A percentile compares a stretch with the other conserved stretches of the same genome.
Evolutionary conservation across 768 basidiomycete genomes (phyloP).

Genomic region (Symmetrospora coprosmae): DNA sequence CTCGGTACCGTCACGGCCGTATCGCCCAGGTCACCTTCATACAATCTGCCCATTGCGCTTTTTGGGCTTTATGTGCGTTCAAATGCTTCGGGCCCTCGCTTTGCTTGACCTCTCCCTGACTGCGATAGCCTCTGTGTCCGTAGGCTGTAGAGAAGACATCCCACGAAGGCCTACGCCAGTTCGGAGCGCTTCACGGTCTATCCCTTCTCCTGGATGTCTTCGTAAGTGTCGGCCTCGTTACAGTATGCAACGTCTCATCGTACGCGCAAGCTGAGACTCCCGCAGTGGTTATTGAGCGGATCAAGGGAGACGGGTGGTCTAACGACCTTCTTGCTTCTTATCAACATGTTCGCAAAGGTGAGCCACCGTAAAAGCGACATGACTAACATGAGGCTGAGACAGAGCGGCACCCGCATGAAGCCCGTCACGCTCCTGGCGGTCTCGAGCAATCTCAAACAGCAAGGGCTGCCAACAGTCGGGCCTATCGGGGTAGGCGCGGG

Average conservation of each 20-base stretch:
- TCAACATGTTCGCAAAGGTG: constrained; percentile 11
- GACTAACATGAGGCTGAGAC: not conserved
- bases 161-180: constrained; percentile 15
- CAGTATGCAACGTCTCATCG: not conserved
- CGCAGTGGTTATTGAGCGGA: constrained; percentile 12
- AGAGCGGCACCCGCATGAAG: not conserved
- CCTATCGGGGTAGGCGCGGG: not conserved
- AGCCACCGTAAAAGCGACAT: not conserved
- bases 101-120: not conserved
- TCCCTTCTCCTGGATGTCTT: constrained; percentile 6
- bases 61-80: constrained; percentile 12
- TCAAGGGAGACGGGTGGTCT: constrained; percentile 2
- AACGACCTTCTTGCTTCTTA: constrained; percentile 8
- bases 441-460: constrained; percentile 14
- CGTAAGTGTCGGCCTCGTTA: not conserved
- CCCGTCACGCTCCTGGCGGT: constrained; percentile 15
- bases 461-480: constrained; percentile 11
- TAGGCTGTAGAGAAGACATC: constrained; percentile 11
- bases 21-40: not conserved
- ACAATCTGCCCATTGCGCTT: constrained; percentile 17
- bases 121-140: not conserved
- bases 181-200: constrained; percentile 13
- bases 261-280: not conserved
- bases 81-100: not conserved
- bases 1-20: not conserved